Evolutionary conservation across 2,329 filamentous ascomycete genomes (phyloP).

Genomic region (Thelonectria discophora): DNA sequence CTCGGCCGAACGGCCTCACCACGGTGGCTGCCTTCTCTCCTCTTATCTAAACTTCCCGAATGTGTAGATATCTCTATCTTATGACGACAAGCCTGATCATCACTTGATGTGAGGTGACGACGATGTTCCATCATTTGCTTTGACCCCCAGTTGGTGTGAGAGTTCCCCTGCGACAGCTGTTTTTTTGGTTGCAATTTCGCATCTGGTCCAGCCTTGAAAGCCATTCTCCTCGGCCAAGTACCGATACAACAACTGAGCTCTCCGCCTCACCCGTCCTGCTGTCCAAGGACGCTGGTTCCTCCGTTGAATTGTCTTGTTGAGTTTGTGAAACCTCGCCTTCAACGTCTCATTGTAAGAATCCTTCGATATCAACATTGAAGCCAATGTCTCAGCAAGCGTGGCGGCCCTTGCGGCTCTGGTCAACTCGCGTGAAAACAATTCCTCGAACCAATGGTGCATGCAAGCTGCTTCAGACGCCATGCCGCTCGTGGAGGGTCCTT

Average conservation of each 20-base stretch:
- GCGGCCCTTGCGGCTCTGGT: conserved; percentile 33
- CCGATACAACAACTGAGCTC: conserved; percentile 32
- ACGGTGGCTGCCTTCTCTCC: conserved; percentile 1
- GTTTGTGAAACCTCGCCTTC: background rate
- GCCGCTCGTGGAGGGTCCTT: conserved; percentile 29
- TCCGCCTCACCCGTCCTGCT: conserved; percentile 33
- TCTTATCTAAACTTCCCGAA: conserved; percentile 33
- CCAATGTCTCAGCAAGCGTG: background rate
- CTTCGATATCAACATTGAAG: background rate
- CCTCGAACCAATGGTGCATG: conserved; percentile 33
- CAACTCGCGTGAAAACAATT: conserved; percentile 25
- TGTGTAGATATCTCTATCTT: conserved; percentile 25
- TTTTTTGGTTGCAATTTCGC: conserved; percentile 38
- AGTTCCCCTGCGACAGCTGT: conserved; percentile 28
- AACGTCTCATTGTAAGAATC: background rate
- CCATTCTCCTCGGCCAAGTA: conserved; percentile 36
- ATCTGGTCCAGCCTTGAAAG: conserved; percentile 31
- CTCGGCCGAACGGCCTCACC: conserved; percentile 40
- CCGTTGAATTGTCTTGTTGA: background rate
- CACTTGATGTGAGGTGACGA: conserved; percentile 35
- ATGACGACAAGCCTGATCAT: conserved; percentile 29
- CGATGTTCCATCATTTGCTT: conserved; percentile 29
- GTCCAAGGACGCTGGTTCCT: background rate
- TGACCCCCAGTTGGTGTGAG: conserved; percentile 21
- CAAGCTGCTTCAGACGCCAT: conserved; percentile 35